Percentiles rank a stretch among this genome's conserved stretches.
Evolutionary conservation across 2,329 filamentous ascomycete species (phyloP).

Genomic region (Pezicula carpinea): DNA sequence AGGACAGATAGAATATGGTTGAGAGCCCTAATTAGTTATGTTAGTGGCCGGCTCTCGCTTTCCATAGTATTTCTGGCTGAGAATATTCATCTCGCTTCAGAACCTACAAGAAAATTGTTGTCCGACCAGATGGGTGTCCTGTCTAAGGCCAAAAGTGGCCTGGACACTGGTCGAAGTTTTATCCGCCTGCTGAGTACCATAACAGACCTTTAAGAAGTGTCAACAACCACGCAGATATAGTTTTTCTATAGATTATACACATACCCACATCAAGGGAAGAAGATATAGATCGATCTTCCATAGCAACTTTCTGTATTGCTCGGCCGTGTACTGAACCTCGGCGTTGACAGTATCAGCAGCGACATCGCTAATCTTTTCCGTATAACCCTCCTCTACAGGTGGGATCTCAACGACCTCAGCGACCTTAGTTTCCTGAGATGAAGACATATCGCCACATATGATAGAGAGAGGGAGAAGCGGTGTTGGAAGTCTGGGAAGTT

Average conservation of each 20-base stretch:
- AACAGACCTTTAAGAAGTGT: conserved; percentile 22
- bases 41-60: too few relatives aligned
- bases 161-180: background rate
- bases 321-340: conserved; percentile 3
- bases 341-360: background rate
- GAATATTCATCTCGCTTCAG: too few relatives aligned
- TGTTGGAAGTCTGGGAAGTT: too few relatives aligned
- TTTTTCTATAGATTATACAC: background rate
- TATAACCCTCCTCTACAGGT: background rate
- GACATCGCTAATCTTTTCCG: background rate
- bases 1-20: background rate
- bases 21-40: background rate
- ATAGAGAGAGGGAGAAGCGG: too few relatives aligned
- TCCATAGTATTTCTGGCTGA: too few relatives aligned
- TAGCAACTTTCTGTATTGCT: conserved; percentile 3
- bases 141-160: background rate
- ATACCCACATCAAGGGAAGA: conserved; percentile 9
- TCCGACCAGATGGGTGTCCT: background rate
- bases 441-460: too few relatives aligned
- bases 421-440: too few relatives aligned
- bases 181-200: conserved; percentile 1
- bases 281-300: conserved; percentile 6
- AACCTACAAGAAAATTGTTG: background rate
- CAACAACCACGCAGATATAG: conserved; percentile 25
- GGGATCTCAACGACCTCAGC: too few relatives aligned